Base-by-base conservation (phyloP, 768 basidiomycete species). In the Trametes villosa region DNA sequence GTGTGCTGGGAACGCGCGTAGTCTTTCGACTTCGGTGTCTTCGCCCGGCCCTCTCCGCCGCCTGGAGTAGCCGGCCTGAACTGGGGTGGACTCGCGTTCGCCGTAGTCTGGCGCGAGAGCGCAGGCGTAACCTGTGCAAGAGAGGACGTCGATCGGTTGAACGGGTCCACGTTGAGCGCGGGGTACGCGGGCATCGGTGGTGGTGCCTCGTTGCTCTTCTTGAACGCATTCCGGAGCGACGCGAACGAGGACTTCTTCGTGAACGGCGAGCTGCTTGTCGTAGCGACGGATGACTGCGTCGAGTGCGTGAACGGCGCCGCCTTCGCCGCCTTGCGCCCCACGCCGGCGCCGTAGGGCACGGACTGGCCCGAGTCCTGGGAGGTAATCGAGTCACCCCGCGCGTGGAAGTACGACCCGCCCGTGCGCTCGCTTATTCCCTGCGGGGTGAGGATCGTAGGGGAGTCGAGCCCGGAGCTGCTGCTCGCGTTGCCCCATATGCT, bases 171-270 rank as follows among this genome's bases (percentile, higher is more conserved):
- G 75, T 87, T 90, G 64, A 92, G 75, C 36, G 83, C 84, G 20
- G 89, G 87, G 69, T 91, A 87, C 4, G 79, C 81, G 15, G 91
- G 92, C 54, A 94, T 78, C n/a, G 91, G 91, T 24, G 92, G 92
- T 7, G 86, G 77, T 27, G 61, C 61, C n/a, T 87, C 85, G 50
- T 72, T 77, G 54, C 74, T 79, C 68, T 82, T 91, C 73, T 91
- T 94, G 81, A 94, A 93, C 4, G 92, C 91, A 70, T 92, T 92
- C 40, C 91, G 86, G 60, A 94, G 85, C 17, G 91, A 93, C 2
- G 92, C 92, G 60, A 94, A 93, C 0, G 92, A 94, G 3, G 89
- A 73, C 67, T 94, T 94, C 77, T 91, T 92, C 42, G 84, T 77
- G 69, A 92, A 89, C 1, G 85, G 78, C n/a, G 84, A 75, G 44